Evolutionary conservation across 352 stramenopile species (phyloP).

Genomic region (Phytophthora ohioensis): DNA sequence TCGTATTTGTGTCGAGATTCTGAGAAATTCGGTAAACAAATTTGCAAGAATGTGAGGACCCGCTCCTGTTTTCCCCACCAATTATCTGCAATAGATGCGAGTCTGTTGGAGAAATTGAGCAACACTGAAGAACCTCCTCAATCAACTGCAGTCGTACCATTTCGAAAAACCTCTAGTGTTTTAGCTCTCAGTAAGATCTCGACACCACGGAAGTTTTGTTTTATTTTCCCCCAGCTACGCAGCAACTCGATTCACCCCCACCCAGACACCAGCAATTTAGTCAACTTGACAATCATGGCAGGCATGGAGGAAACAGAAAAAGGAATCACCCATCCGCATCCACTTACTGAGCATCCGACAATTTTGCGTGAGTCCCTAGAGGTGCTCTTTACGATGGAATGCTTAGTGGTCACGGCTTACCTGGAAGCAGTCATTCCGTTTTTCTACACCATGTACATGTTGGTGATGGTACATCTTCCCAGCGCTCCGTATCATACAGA

Average conservation of each 20-base stretch:
- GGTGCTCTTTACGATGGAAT: slow-evolving; percentile 8
- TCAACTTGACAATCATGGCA: slow-evolving; percentile 9
- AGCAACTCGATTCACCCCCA: slow-evolving; percentile 12
- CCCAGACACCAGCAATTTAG: neutral
- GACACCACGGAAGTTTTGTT: neutral
- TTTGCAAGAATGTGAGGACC: slow-evolving; percentile 1
- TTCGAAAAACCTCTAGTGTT: slow-evolving; percentile 12
- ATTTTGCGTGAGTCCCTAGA: slow-evolving; percentile 10
- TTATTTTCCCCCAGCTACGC: neutral
- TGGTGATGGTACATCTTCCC: slow-evolving; percentile 31
- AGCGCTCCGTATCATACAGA: slow-evolving; percentile 34
- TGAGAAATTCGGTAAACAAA: slow-evolving; percentile 12
- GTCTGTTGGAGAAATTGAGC: slow-evolving; percentile 15
- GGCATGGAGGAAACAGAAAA: neutral
- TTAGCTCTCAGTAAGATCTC: slow-evolving; percentile 5
- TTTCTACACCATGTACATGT: slow-evolving; percentile 34
- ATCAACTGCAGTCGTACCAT: slow-evolving; percentile 15
- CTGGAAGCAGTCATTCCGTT: slow-evolving; percentile 43
- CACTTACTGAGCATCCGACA: neutral
- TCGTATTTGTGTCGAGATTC: slow-evolving; percentile 14
- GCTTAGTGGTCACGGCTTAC: slow-evolving; percentile 39
- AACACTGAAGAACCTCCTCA: neutral
- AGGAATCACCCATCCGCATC: neutral
- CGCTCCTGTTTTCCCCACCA: slow-evolving; percentile 20
- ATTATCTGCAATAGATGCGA: slow-evolving; percentile 4